Conservation (phyloP, 441 rosid genomes). For the Metrosideros polymorpha region DNA sequence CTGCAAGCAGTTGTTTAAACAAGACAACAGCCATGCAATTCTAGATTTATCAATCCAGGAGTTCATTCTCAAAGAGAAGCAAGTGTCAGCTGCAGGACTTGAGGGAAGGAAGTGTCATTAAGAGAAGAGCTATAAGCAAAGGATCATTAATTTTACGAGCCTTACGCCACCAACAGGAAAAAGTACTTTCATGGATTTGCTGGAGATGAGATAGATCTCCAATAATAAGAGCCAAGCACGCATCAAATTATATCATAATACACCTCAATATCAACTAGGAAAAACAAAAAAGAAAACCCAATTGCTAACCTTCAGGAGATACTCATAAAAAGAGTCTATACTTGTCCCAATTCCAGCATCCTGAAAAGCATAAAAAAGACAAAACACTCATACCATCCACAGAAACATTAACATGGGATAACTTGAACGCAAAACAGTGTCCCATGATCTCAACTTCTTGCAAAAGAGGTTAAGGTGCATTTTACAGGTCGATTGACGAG, state of each 20-base stretch:
- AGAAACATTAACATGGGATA: neutral
- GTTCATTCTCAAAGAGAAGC: neutral
- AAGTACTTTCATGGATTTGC: neutral
- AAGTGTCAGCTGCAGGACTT: neutral
- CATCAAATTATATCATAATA: neutral
- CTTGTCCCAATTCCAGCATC: slow-evolving; percentile 99
- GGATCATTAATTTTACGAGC: neutral
- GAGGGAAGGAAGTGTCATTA: neutral
- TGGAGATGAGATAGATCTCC: neutral
- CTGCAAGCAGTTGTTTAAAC: neutral
- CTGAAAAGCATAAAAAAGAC: slow-evolving; percentile 37
- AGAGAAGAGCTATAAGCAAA: neutral
- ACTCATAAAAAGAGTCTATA: slow-evolving; percentile 96
- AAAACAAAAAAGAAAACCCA: neutral
- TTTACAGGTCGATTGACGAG: neutral
- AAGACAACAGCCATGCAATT: neutral
- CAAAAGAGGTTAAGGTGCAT: neutral
- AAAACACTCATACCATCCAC: neutral
- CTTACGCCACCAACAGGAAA: neutral
- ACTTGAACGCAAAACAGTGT: neutral
- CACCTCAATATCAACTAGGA: neutral
- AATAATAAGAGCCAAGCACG: neutral
- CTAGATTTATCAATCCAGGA: neutral
- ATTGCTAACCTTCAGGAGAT: slow-evolving; percentile 80
- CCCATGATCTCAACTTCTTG: neutral